A percentile compares a stretch with the other conserved stretches of the same genome.
Conservation (phyloP, 2,329 filamentous ascomycete species). For the Scytalidium lignicola region DNA sequence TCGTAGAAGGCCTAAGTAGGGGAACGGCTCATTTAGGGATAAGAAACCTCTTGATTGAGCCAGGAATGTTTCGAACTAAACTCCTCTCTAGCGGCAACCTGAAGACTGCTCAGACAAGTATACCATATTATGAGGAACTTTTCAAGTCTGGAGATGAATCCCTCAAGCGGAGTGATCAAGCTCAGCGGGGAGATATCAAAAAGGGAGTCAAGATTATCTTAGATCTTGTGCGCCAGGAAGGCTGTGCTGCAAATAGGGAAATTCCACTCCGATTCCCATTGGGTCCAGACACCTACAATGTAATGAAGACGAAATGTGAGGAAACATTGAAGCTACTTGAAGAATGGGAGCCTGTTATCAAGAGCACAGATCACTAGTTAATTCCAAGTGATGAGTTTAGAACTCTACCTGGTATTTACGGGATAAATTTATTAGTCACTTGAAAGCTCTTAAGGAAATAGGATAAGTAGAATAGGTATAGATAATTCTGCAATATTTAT, state of each 20-base stretch:
- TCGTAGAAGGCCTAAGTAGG: slow-evolving; percentile 2
- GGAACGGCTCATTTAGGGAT: slow-evolving; percentile 7
- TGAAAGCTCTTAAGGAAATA: too few species aligned
- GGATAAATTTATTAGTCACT: too few species aligned
- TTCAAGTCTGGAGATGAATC: slow-evolving; percentile 22
- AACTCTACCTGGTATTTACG: too few species aligned
- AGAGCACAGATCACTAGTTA: slow-evolving; percentile 29
- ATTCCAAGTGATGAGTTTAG: too few species aligned
- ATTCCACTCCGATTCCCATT: slow-evolving; percentile 50
- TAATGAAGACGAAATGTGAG: slow-evolving; percentile 38
- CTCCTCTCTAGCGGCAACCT: slow-evolving; percentile 28
- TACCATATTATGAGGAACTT: slow-evolving; percentile 14
- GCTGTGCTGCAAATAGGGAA: slow-evolving; percentile 40
- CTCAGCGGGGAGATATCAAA: slow-evolving; percentile 49
- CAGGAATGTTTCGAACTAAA: slow-evolving; percentile 45
- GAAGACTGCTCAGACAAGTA: slow-evolving; percentile 18
- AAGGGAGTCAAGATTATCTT: slow-evolving; percentile 49
- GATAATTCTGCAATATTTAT: too few species aligned
- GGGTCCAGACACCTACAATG: slow-evolving; percentile 43
- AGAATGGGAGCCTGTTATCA: slow-evolving; percentile 44
- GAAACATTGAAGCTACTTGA: slow-evolving; percentile 38
- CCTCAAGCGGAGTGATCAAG: slow-evolving; percentile 35
- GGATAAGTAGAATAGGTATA: too few species aligned
- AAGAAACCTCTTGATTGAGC: slow-evolving; percentile 32
- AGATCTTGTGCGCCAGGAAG: slow-evolving; percentile 48